These are phyloP conservation scores for Arthrobotrys iridis DNA, from an alignment of 2,329 filamentous ascomycete genomes.

Conservation along the genomic window DNA sequence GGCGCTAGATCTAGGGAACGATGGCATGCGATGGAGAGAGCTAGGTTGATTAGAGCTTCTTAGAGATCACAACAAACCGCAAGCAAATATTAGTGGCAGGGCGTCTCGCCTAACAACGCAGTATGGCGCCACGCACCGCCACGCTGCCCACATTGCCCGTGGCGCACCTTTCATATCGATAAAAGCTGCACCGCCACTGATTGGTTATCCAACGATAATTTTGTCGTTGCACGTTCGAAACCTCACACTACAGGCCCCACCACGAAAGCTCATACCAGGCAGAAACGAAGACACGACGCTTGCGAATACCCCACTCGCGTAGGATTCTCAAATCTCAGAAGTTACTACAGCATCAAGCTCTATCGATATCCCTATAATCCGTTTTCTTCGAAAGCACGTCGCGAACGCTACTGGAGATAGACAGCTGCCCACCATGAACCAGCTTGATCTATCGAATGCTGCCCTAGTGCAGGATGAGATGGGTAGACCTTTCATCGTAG, in stretches of 20 bases:
- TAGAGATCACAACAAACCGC: constrained; percentile 20
- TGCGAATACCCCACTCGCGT: background rate
- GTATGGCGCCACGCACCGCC: background rate
- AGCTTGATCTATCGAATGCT: constrained; percentile 61
- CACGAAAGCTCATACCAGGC: constrained; percentile 28
- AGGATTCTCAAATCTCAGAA: background rate
- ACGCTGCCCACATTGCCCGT: background rate
- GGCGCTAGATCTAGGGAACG: background rate
- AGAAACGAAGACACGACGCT: constrained; percentile 13
- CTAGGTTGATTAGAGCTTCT: constrained; percentile 9
- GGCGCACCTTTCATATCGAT: constrained; percentile 36
- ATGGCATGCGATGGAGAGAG: background rate
- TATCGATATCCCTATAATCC: background rate
- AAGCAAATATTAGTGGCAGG: constrained; percentile 25
- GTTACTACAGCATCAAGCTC: background rate
- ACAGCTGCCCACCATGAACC: constrained; percentile 38
- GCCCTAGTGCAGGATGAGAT: constrained; percentile 95
- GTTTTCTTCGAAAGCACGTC: constrained; percentile 6
- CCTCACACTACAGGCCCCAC: constrained; percentile 34
- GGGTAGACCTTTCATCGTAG: constrained; percentile 95
- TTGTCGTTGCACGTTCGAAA: constrained; percentile 44
- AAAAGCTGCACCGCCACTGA: constrained; percentile 49
- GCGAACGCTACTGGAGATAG: constrained; percentile 23
- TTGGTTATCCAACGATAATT: constrained; percentile 38
- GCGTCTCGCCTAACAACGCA: constrained; percentile 36